Evolutionary conservation across 176 grass and related monocot species (phyloP).

Genomic region (Raddia distichophylla): DNA sequence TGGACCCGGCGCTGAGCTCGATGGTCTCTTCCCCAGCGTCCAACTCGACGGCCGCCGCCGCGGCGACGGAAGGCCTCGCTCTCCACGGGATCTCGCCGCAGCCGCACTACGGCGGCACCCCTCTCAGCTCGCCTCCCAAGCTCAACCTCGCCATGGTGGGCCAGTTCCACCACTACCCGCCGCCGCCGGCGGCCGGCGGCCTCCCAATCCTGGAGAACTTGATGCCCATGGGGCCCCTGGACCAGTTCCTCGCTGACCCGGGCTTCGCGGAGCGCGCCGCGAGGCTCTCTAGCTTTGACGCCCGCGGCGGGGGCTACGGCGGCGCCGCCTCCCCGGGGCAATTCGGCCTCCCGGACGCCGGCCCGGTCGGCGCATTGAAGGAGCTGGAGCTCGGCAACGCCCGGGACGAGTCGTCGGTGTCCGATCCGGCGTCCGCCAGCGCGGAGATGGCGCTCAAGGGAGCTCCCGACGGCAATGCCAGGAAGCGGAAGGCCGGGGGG

Average conservation of each 20-base stretch:
- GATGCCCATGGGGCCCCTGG: constrained; percentile 56
- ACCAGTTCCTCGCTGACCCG: constrained; percentile 74
- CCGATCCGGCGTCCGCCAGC: constrained; percentile 71
- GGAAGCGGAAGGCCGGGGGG: constrained; percentile 72
- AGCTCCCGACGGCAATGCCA: constrained; percentile 64
- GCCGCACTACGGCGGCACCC: constrained; percentile 55
- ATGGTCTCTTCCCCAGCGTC: constrained; percentile 71
- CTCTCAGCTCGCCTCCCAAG: constrained; percentile 73
- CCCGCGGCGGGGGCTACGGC: constrained; percentile 45
- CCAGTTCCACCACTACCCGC: constrained; percentile 49
- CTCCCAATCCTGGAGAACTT: constrained; percentile 59
- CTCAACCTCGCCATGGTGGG: constrained; percentile 76
- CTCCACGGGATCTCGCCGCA: constrained; percentile 70
- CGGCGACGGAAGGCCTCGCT: constrained; percentile 40
- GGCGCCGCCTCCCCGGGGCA: constrained; percentile 30
- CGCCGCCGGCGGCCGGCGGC: constrained; percentile 38
- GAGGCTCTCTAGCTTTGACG: constrained; percentile 70
- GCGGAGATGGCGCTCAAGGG: constrained; percentile 51
- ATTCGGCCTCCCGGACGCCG: constrained; percentile 54
- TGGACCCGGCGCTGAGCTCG: constrained; percentile 60
- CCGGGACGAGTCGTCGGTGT: constrained; percentile 81
- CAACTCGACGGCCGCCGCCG: constrained; percentile 46
- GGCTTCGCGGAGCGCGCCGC: constrained; percentile 73
- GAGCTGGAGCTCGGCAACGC: constrained; percentile 51
- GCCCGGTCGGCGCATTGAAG: constrained; percentile 46